A percentile compares a stretch with the other conserved stretches of the same genome.
Evolutionary conservation across 192 early-diverging fungal genomes (phyloP).

Genomic region (Entomortierella chlamydospora): DNA sequence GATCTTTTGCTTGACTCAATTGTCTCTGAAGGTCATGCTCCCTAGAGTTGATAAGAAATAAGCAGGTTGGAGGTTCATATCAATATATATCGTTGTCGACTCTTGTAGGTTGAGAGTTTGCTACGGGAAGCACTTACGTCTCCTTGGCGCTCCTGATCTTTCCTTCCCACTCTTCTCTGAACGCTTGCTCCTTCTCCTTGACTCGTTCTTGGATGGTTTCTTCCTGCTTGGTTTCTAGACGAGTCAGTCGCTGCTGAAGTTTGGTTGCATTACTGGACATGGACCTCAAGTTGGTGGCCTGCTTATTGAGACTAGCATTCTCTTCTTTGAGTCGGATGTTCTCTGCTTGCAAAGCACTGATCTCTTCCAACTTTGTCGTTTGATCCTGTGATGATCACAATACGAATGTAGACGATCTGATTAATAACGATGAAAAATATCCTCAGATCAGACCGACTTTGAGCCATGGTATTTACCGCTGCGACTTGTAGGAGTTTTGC

Average conservation of each 20-base stretch:
- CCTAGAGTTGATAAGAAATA: too few relatives aligned
- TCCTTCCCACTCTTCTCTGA: conserved; percentile 81
- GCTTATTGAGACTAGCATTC: conserved; percentile 56
- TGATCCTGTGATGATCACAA: conserved; percentile 54
- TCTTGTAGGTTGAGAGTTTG: too few relatives aligned
- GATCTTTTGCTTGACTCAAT: conserved; percentile 81
- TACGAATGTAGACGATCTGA: neutral
- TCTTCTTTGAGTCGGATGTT: conserved; percentile 68
- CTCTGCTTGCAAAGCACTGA: conserved; percentile 61
- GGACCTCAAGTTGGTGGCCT: conserved; percentile 53
- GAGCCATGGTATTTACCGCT: conserved; percentile 50
- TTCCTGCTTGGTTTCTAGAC: conserved; percentile 75
- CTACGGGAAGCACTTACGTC: conserved; percentile 52
- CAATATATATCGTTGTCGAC: too few relatives aligned
- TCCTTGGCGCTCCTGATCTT: conserved; percentile 86
- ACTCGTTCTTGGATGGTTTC: conserved; percentile 77
- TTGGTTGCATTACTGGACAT: conserved; percentile 61
- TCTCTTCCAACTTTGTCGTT: conserved; percentile 59
- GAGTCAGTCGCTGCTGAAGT: conserved; percentile 65
- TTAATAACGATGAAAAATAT: neutral
- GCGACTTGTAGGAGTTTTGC: conserved; percentile 73
- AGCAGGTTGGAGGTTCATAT: too few relatives aligned
- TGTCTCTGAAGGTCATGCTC: conserved; percentile 87
- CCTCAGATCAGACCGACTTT: neutral
- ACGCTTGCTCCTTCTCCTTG: conserved; percentile 74